Base-by-base conservation (phyloP, 768 basidiomycete genomes). In the Mycena rosella region DNA sequence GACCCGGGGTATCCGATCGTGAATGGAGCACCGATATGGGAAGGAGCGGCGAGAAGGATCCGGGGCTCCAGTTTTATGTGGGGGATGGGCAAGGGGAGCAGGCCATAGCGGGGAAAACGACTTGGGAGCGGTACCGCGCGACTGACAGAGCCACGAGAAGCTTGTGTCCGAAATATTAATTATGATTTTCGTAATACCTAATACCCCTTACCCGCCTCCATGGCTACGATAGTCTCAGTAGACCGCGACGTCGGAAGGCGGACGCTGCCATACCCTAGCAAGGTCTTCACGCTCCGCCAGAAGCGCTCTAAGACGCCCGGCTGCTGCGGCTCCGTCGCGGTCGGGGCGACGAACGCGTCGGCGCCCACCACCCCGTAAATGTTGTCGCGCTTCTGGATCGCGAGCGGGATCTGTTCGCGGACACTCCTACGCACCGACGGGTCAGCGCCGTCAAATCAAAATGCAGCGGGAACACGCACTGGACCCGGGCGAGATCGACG, bases 331-430 rank as follows among this genome's bases (percentile, higher is more conserved):
- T 49, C 34, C 38, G 9, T 9, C 11, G 24, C 42, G 42, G 27
- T 8, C 6, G 48, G 32, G 11, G 36, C 24, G 24, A 17, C 6
- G 32, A 48, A 34, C 2, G 65, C 32, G 54, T 59, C 22, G 30
- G 63, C 51, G 36, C 65, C 65, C 6, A 71, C 66, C 15, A 71
- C 65, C 18, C 66, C 66, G 51, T 71, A 71, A 13, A 71, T 34
- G 32, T 71, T 66, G 17, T 71, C 66, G 32, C 70, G 65, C 44
- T 71, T 71, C 45, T 71, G 70, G 7, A 71, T 64, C 27, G 40
- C 70, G 48, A 71, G 66, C 0, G 70, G 70, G 13, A 71, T 67
- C 48, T 71, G 70, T 26, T 71, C 66, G 13, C 70, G 65, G 44
- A 71, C 70, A 60, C 70, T 68, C 63, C 70, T 71, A 59, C 6